Evolutionary conservation across 2,329 filamentous ascomycete species (phyloP).

Genomic region (Talaromyces sp.): DNA sequence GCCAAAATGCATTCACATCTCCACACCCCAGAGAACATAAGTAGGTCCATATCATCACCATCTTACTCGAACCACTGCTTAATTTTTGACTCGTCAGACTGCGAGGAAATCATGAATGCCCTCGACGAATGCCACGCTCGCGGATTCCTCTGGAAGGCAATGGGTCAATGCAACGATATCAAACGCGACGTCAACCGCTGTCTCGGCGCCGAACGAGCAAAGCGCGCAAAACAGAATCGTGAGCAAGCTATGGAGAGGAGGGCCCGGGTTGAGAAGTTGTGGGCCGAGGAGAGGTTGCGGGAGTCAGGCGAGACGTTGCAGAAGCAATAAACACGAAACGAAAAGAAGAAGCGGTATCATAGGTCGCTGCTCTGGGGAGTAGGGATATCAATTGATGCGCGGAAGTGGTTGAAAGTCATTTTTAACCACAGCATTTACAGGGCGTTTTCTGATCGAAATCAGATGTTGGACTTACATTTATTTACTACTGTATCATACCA

Average conservation of each 20-base stretch:
- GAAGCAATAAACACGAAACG: constrained; percentile 6
- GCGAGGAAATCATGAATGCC: constrained; percentile 88
- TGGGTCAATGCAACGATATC: constrained; percentile 84
- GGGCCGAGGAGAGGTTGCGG: constrained; percentile 59
- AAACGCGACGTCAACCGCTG: constrained; percentile 85
- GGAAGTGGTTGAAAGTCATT: not conserved
- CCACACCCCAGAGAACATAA: constrained; percentile 86
- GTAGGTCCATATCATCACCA: constrained; percentile 51
- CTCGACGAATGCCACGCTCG: constrained; percentile 93
- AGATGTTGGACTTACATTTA: constrained; percentile 1
- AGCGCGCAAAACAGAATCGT: constrained; percentile 75
- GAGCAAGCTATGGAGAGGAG: constrained; percentile 67
- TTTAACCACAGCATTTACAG: constrained; percentile 8
- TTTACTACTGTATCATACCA: not conserved
- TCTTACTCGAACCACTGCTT: not conserved
- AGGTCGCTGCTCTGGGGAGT: not conserved
- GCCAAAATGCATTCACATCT: constrained; percentile 90
- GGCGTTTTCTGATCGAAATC: constrained; percentile 10
- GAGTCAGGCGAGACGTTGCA: constrained; percentile 21
- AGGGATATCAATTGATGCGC: not conserved
- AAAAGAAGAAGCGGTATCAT: not conserved
- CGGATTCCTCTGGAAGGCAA: constrained; percentile 87
- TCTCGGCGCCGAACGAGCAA: constrained; percentile 74
- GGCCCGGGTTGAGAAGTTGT: constrained; percentile 71
- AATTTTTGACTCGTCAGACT: constrained; percentile 60